Base-by-base conservation (phyloP, 495 filamentous ascomycete genomes). In the Hypoxylon subgilvum region DNA sequence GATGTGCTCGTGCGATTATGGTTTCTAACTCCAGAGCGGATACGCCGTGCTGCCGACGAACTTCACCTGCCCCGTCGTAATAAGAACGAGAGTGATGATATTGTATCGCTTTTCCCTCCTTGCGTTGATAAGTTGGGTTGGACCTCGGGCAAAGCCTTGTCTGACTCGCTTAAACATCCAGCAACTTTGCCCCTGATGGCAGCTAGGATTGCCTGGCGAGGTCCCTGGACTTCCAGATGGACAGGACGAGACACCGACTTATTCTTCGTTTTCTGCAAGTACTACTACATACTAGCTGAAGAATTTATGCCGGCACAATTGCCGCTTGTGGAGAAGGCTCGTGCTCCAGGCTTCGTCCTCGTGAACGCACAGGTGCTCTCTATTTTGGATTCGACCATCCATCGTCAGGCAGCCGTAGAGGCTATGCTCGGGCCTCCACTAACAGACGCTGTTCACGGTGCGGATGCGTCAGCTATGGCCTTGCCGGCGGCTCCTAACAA, bases 251-350 rank as follows among this genome's bases (percentile, higher is more conserved):
- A 98, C 59, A 96, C 88, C 9, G 94, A 97, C 73, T 75, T 98
- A 38, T 90, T 97, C 65, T 97, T 89, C 74, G 86, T 96, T 12
- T 98, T 98, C 71, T 84, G 87, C 71, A 97, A 96, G 74, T 86
- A 94, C 68, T 94, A 89, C 58, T 88, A 95, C 68, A 85, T 93
- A 38, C 74, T 98, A 5, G 82, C 88, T 31, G 85, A 87, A 19
- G 90, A 95, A 52, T 92, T 92, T 65, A 75, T 96, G 40, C 89
- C 90, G 0, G 56, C 79, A 1, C 84, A 86, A 6, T 66, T 81
- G 23, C 69, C 82, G n/a, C 66, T 81, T 17, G 73, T 81, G 6
- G 84, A 86, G 56, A 86, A 86, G 69, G 79, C 84, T 22, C 85
- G 86, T 39, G 86, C 88, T 1, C 94, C 94, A 34, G 94, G 87